A percentile compares a stretch with the other conserved stretches of the same genome.
These are phyloP conservation scores for Curvularia lunata DNA, from an alignment of 2,329 filamentous ascomycete genomes.

Conservation along the genomic window DNA sequence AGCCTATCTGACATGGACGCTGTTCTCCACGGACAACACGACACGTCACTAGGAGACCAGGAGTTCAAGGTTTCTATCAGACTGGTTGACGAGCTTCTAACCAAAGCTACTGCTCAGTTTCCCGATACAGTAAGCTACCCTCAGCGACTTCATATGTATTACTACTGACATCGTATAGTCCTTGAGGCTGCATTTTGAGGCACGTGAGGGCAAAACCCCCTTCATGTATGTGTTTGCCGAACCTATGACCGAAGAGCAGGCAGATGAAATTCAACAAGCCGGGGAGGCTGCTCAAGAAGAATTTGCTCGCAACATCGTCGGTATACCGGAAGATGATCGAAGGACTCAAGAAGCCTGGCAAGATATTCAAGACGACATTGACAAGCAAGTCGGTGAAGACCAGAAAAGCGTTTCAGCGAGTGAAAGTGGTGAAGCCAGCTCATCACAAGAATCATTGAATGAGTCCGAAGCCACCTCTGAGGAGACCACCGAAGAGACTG, in stretches of 20 bases:
- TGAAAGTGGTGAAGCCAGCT: slow-evolving; percentile 22
- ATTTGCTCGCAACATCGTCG: slow-evolving; percentile 70
- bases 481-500: background rate
- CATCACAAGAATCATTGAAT: background rate
- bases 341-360: slow-evolving; percentile 43
- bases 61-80: slow-evolving; percentile 85
- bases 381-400: slow-evolving; percentile 42
- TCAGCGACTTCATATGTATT: background rate
- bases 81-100: slow-evolving; percentile 78
- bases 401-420: slow-evolving; percentile 13
- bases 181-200: slow-evolving; percentile 82
- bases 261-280: slow-evolving; percentile 73
- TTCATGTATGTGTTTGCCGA: slow-evolving; percentile 92
- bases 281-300: slow-evolving; percentile 69
- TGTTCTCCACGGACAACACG: slow-evolving; percentile 79
- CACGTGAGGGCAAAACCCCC: slow-evolving; percentile 64
- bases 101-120: slow-evolving; percentile 76
- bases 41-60: slow-evolving; percentile 72
- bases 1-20: slow-evolving; percentile 84
- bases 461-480: background rate
- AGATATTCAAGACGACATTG: slow-evolving; percentile 39
- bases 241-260: slow-evolving; percentile 75
- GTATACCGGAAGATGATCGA: slow-evolving; percentile 36
- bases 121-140: slow-evolving; percentile 63
- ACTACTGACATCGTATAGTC: slow-evolving; percentile 54